phyloP scores from a whole-genome alignment of 1,284 basidiomycete genomes.

The Vanrija humicola region DNA sequence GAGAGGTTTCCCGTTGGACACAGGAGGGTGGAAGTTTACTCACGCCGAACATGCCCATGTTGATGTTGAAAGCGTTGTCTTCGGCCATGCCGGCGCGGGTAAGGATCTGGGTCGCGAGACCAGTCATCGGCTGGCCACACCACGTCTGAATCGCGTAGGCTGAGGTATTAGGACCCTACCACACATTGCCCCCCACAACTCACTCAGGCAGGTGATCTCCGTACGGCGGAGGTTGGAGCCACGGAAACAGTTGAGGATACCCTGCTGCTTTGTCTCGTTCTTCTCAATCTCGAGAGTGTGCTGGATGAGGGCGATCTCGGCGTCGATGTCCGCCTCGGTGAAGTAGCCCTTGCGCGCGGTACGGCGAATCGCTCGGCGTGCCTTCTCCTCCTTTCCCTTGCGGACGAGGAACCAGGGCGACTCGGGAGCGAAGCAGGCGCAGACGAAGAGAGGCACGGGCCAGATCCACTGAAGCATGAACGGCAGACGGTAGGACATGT shows the following conservation, averaged over 20 bases:
- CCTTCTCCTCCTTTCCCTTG: constrained; percentile 28
- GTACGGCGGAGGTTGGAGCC: constrained; percentile 48
- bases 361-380: constrained; percentile 18
- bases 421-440: constrained; percentile 33
- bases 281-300: constrained; percentile 30
- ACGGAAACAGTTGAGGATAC: constrained; percentile 45
- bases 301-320: constrained; percentile 27
- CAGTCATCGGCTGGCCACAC: constrained; percentile 6
- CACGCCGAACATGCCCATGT: not conserved
- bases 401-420: constrained; percentile 35
- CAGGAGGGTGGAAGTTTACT: too few relatives aligned
- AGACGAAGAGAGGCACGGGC: constrained; percentile 36
- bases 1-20: too few relatives aligned
- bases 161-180: not conserved
- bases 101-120: not conserved
- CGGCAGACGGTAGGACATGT: constrained; percentile 24
- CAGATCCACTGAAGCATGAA: constrained; percentile 43
- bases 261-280: constrained; percentile 1
- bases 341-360: constrained; percentile 18
- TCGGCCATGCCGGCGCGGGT: not conserved
- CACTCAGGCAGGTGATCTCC: constrained; percentile 37
- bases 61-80: constrained; percentile 1
- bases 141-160: constrained; percentile 5
- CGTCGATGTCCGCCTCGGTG: constrained; percentile 17
- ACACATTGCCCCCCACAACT: not conserved